phyloP scores from a whole-genome alignment of 1,139 yeast genomes.

The Barnettozyma hawaiiensis region DNA sequence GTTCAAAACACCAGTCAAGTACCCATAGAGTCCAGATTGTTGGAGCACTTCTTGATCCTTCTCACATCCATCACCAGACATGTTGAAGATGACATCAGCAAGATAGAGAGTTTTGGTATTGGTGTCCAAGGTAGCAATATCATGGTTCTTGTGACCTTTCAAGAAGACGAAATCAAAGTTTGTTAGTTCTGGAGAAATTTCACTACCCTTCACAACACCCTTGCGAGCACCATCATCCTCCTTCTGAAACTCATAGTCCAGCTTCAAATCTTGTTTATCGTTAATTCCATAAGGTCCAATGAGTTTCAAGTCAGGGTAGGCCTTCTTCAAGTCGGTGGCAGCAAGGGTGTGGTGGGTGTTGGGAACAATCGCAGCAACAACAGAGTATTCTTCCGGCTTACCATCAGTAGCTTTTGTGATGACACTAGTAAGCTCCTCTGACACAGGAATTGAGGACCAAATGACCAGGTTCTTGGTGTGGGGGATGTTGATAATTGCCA shows the following conservation, averaged over 20 bases:
- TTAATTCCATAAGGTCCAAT: constrained; percentile 24
- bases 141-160: constrained; percentile 48
- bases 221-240: constrained; percentile 6
- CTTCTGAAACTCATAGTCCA: constrained; percentile 19
- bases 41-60: background rate
- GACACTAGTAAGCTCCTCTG: constrained; percentile 36
- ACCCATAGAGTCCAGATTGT: constrained; percentile 20
- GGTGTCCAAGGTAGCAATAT: constrained; percentile 44
- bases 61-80: constrained; percentile 25
- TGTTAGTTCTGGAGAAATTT: constrained; percentile 14
- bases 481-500: constrained; percentile 43
- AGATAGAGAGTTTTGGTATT: constrained; percentile 24
- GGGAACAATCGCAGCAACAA: constrained; percentile 38
- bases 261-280: constrained; percentile 21
- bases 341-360: constrained; percentile 54
- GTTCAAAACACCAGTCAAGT: constrained; percentile 32
- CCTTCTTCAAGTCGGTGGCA: constrained; percentile 23
- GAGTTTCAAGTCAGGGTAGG: constrained; percentile 17
- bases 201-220: constrained; percentile 8
- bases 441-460: constrained; percentile 60
- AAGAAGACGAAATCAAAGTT: constrained; percentile 48
- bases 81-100: constrained; percentile 39
- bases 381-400: constrained; percentile 31
- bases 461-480: constrained; percentile 39
- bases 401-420: constrained; percentile 24